Base-by-base conservation (phyloP, 768 basidiomycete genomes). In the Pholiota conissans region DNA sequence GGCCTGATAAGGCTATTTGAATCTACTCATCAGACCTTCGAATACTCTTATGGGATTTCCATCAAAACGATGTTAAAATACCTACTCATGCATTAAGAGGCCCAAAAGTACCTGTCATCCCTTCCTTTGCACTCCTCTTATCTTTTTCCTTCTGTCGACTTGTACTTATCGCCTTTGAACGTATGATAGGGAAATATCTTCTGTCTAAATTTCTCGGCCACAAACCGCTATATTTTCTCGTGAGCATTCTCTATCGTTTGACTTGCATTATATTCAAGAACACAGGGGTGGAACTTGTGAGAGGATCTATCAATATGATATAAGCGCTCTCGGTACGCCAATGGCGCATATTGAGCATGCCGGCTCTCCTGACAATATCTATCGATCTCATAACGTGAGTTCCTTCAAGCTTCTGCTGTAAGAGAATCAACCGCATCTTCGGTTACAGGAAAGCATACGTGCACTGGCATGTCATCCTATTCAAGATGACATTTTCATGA, bases 401-500 rank as follows among this genome's bases (percentile, higher is more conserved):
- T 49, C 8, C 18, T 11, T 48, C 34, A 34, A 30, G 34, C 35
- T 6, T 51, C 22, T 29, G 24, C 26, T 47, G 49, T n/a, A 48
- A 8, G 18, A 45, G 22, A 37, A 32, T 10, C 26, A 49, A 32
- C 50, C 27, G 35, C 56, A 56, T 22, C 4, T 48, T 11, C 32
- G 49, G 54, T 52, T 56, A 18, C 61, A 92, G 90, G 86, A 83
- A 10, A 85, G 76, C 59, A 80, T 92, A 55, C 83, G 90, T 45
- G 80, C 74, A 16, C 73, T 92, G 40, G 76, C 85, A 6, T 83
- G 85, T 39, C 89, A 90, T 65, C 82, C 87, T n/a, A 71, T 71
- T 34, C 79, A 84, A 39, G 90, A 92, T 26, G 84, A 89, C 22
- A 58, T 90, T 0, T 85, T 87, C 60, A 64, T 92, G 58, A 89